A percentile compares a stretch with the other conserved stretches of the same genome.
phyloP scores from a whole-genome alignment of 192 early-diverging fungal species.

The Kickxella alabastrina region DNA sequence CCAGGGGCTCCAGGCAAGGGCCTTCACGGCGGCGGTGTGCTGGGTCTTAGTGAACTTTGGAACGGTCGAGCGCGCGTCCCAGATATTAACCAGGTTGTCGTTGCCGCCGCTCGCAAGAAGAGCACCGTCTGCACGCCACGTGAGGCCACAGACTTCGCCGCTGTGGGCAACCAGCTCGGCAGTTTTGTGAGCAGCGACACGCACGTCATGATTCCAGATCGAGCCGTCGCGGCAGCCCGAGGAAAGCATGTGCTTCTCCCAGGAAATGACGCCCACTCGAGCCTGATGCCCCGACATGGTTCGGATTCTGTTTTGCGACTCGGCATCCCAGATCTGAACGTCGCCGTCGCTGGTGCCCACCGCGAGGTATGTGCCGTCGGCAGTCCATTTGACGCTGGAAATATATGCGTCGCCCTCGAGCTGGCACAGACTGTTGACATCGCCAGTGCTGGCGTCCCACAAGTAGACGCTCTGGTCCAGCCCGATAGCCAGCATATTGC shows the following conservation, averaged over 20 bases:
- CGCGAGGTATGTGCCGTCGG: constrained; percentile 60
- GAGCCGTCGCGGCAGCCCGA: constrained; percentile 85
- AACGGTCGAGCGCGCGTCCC: constrained; percentile 67
- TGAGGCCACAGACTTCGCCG: constrained; percentile 80
- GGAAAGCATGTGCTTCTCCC: constrained; percentile 78
- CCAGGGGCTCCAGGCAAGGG: constrained; percentile 95
- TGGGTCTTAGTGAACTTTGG: constrained; percentile 68
- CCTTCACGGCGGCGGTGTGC: constrained; percentile 91
- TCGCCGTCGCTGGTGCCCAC: constrained; percentile 77
- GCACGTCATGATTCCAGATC: constrained; percentile 94
- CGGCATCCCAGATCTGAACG: constrained; percentile 88
- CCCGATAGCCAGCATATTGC: constrained; percentile 82
- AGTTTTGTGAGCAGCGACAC: constrained; percentile 77
- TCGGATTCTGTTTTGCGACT: constrained; percentile 66
- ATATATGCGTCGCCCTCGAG: constrained; percentile 54
- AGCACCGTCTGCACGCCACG: constrained; percentile 76
- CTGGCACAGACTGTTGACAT: constrained; percentile 52
- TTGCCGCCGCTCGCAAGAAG: constrained; percentile 92
- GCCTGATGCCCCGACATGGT: constrained; percentile 78
- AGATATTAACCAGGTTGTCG: constrained; percentile 88
- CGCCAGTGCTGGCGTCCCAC: constrained; percentile 78
- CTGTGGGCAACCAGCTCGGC: constrained; percentile 69
- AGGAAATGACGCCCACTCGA: constrained; percentile 80
- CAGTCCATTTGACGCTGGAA: constrained; percentile 75
- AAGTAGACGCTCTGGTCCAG: constrained; percentile 83